A percentile compares a stretch with the other conserved stretches of the same genome.
phyloP scores from a whole-genome alignment of 2,329 filamentous ascomycete species.

The Aspergillus hortae region DNA sequence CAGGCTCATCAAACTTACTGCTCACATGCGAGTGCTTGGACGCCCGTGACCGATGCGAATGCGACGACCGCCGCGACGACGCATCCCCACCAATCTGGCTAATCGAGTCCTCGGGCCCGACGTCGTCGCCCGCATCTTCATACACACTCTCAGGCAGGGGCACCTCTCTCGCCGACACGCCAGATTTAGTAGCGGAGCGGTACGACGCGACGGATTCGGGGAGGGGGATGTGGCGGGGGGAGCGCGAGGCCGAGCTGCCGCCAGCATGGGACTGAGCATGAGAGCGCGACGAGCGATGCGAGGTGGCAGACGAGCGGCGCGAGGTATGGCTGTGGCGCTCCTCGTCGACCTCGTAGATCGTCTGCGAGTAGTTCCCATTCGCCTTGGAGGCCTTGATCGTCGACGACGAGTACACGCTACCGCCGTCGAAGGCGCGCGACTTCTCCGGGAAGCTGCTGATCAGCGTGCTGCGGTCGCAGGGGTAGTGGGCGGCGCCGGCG shows the following conservation, averaged over 20 bases:
- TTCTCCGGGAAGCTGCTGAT: slow-evolving; percentile 41
- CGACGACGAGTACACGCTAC: slow-evolving; percentile 34
- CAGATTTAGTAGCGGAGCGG: slow-evolving; percentile 20
- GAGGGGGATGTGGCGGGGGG: slow-evolving; percentile 35
- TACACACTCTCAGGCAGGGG: slow-evolving; percentile 31
- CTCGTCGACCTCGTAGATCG: slow-evolving; percentile 10
- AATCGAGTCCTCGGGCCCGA: slow-evolving; percentile 78
- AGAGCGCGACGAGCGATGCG: slow-evolving; percentile 22
- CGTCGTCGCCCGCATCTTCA: slow-evolving; percentile 48
- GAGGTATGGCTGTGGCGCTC: slow-evolving; percentile 16
- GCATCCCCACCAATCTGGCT: slow-evolving; percentile 55
- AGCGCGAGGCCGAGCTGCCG: slow-evolving; percentile 29
- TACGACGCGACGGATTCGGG: slow-evolving; percentile 28
- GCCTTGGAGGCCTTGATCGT: slow-evolving; percentile 34
- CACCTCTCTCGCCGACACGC: slow-evolving; percentile 22
- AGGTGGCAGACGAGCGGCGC: slow-evolving; percentile 10
- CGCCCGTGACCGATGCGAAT: slow-evolving; percentile 24
- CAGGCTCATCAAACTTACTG: slow-evolving; percentile 37
- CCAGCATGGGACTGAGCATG: slow-evolving; percentile 17
- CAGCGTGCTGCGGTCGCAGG: slow-evolving; percentile 30
- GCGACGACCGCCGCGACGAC: slow-evolving; percentile 22
- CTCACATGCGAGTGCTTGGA: slow-evolving; percentile 21
- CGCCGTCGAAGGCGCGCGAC: slow-evolving; percentile 23
- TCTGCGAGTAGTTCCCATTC: slow-evolving; percentile 1
- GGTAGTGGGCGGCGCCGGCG: slow-evolving; percentile 21